phyloP scores from a whole-genome alignment of 208 protist genomes.

The Blastocrithidia nonstop region DNA sequence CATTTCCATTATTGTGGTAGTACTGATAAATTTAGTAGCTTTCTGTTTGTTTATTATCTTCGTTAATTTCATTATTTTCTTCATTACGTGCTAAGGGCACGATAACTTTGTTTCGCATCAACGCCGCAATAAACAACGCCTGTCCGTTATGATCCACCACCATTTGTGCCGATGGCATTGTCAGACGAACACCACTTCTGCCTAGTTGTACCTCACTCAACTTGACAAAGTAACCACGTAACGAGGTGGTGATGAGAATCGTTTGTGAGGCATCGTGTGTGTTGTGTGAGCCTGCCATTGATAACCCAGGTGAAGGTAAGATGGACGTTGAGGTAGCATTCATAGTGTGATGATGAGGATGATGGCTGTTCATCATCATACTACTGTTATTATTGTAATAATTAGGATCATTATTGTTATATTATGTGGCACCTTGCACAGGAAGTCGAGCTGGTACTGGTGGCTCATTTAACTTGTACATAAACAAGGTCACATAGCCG shows the following conservation, averaged over 20 bases:
- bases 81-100: slow-evolving; percentile 32
- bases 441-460: slow-evolving; percentile 22
- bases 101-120: slow-evolving; percentile 54
- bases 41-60: slow-evolving; percentile 6
- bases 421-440: neutral
- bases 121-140: slow-evolving; percentile 91
- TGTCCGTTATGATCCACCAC: slow-evolving; percentile 89
- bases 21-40: slow-evolving; percentile 6
- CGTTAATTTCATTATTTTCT: slow-evolving; percentile 7
- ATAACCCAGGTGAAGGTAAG: too few relatives aligned
- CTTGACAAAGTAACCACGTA: slow-evolving; percentile 77
- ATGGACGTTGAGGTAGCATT: too few relatives aligned
- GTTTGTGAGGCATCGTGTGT: neutral
- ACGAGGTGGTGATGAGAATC: slow-evolving; percentile 30
- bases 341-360: too few relatives aligned
- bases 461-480: slow-evolving; percentile 76
- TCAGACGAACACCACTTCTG: slow-evolving; percentile 92
- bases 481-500: slow-evolving; percentile 89
- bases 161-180: slow-evolving; percentile 90
- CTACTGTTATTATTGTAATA: neutral
- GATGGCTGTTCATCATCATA: too few relatives aligned
- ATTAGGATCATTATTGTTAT: slow-evolving; percentile 8
- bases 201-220: slow-evolving; percentile 94
- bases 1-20: slow-evolving; percentile 6
- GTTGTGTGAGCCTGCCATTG: too few relatives aligned